These are phyloP conservation scores for Chaetomium strumarium DNA, from an alignment of 2,329 filamentous ascomycete genomes.

Conservation along the genomic window DNA sequence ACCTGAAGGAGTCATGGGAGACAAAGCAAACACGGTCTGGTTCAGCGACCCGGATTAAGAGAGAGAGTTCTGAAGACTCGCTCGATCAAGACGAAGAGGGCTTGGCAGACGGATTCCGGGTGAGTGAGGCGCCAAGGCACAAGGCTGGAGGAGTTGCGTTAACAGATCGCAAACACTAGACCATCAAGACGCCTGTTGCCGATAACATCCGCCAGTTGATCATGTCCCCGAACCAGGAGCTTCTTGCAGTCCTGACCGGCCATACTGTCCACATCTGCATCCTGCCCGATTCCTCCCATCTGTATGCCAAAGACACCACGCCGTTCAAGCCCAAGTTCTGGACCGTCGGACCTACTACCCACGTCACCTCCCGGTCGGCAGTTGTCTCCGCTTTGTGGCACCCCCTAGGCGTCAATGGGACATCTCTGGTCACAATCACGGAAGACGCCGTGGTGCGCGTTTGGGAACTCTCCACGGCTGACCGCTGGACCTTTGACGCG, in stretches of 20 bases:
- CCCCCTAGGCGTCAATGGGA: conserved; percentile 75
- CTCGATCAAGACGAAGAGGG: conserved; percentile 29
- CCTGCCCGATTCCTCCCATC: conserved; percentile 73
- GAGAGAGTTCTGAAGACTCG: conserved; percentile 39
- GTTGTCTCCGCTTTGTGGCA: conserved; percentile 86
- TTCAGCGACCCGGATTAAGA: conserved; percentile 39
- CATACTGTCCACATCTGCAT: conserved; percentile 84
- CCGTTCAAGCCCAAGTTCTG: conserved; percentile 78
- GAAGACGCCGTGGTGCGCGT: conserved; percentile 80
- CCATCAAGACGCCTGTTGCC: conserved; percentile 70
- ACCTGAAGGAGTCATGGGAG: conserved; percentile 62
- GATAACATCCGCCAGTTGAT: conserved; percentile 79
- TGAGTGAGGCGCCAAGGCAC: conserved; percentile 31
- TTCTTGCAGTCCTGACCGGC: conserved; percentile 77
- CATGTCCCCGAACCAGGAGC: conserved; percentile 75
- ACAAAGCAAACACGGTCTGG: conserved; percentile 30
- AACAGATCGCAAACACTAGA: conserved; percentile 38
- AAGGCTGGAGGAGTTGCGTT: background rate
- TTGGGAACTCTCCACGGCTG: conserved; percentile 81
- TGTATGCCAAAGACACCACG: conserved; percentile 60
- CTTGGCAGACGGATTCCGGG: conserved; percentile 40
- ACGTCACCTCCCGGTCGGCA: conserved; percentile 78
- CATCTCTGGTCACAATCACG: conserved; percentile 81
- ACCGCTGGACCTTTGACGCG: conserved; percentile 81
- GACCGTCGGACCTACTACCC: conserved; percentile 86